These are phyloP conservation scores for Xylariaceae sp. DNA, from an alignment of 2,329 filamentous ascomycete genomes.

Conservation along the genomic window DNA sequence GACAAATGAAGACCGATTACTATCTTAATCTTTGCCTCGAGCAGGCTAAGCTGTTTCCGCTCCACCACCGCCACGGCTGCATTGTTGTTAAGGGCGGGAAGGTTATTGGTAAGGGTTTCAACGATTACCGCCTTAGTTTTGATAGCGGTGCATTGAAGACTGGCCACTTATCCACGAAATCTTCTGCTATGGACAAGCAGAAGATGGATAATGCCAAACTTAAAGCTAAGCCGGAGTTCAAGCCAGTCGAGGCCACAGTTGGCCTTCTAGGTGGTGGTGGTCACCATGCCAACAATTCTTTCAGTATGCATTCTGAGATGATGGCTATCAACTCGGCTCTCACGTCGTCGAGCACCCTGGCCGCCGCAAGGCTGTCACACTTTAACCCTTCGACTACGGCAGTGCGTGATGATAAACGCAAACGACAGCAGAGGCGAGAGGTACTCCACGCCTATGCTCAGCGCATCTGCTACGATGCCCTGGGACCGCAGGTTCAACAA, in stretches of 20 bases:
- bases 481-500: conserved; percentile 38
- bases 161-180: conserved; percentile 45
- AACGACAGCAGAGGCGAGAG: conserved; percentile 48
- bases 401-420: conserved; percentile 50
- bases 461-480: conserved; percentile 46
- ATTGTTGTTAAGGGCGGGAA: conserved; percentile 59
- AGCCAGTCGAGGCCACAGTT: conserved; percentile 48
- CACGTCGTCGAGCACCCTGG: conserved; percentile 49
- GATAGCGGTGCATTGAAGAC: conserved; percentile 57
- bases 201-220: too few species aligned
- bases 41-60: conserved; percentile 55
- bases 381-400: conserved; percentile 49
- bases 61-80: conserved; percentile 56
- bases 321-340: conserved; percentile 60
- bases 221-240: conserved; percentile 20
- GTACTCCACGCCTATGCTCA: conserved; percentile 52
- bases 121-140: conserved; percentile 56
- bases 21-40: conserved; percentile 58
- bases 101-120: conserved; percentile 58
- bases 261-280: conserved; percentile 42
- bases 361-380: conserved; percentile 49
- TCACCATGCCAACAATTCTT: conserved; percentile 46
- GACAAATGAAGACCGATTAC: conserved; percentile 46
- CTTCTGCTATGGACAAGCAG: conserved; percentile 43
- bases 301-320: conserved; percentile 62